Conservation (phyloP, 106 monocot species). For the Triglochin maritima region DNA sequence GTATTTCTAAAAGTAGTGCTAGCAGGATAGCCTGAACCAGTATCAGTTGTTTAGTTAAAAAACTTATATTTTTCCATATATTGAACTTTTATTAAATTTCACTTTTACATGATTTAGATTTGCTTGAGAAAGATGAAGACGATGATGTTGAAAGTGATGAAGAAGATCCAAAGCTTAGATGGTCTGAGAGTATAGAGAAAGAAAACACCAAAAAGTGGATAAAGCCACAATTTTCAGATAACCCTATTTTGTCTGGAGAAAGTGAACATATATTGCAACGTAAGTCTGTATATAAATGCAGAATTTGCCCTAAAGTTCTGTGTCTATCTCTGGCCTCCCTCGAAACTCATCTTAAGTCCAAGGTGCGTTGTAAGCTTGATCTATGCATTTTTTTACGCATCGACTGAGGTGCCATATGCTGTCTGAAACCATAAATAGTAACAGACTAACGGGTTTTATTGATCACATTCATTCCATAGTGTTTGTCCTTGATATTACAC, state of each 20-base stretch:
- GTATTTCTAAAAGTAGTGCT: too few species aligned
- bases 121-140: constrained; percentile 7
- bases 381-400: background rate
- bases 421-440: too few species aligned
- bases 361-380: constrained; percentile 24
- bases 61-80: too few species aligned
- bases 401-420: too few species aligned
- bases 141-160: background rate
- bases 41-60: too few species aligned
- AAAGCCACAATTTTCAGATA: constrained; percentile 6
- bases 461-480: background rate
- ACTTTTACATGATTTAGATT: background rate
- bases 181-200: constrained; percentile 5
- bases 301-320: constrained; percentile 69
- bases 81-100: background rate
- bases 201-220: constrained; percentile 1
- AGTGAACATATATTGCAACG: constrained; percentile 33
- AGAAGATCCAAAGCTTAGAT: constrained; percentile 7
- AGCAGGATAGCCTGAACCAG: too few species aligned
- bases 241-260: constrained; percentile 18
- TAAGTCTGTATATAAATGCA: constrained; percentile 70
- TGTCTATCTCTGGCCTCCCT: constrained; percentile 48
- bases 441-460: too few species aligned
- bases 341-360: constrained; percentile 55
- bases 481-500: background rate